Conservation (phyloP, 2,329 filamentous ascomycete species). For the Alternaria brassicae region DNA sequence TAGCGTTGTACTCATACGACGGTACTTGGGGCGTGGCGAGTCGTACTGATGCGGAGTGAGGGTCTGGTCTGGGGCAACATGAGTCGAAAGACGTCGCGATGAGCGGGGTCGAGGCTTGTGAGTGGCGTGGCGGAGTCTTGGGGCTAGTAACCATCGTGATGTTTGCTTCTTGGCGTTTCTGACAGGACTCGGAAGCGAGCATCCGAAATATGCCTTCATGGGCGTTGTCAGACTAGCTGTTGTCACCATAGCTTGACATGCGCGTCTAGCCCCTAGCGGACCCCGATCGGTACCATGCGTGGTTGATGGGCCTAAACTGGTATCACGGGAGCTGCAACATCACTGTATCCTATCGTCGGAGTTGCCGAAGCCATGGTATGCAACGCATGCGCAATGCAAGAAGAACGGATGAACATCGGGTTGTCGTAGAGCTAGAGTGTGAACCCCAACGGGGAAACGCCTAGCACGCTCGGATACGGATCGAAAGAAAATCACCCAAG, state of each 20-base stretch:
- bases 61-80: conserved; percentile 1
- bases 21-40: conserved; percentile 1
- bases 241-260: neutral
- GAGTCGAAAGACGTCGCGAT: conserved; percentile 2
- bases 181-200: conserved; percentile 8
- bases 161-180: neutral
- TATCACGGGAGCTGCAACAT: neutral
- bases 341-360: neutral
- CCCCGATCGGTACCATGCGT: neutral
- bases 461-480: neutral
- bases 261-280: neutral
- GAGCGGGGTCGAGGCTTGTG: neutral
- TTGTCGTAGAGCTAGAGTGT: neutral
- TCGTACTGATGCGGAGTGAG: conserved; percentile 12
- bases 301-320: neutral
- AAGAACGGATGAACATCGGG: neutral
- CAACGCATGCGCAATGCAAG: neutral
- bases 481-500: neutral
- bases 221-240: neutral
- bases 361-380: too few relatives aligned
- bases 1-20: conserved; percentile 6
- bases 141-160: conserved; percentile 3
- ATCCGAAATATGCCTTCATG: conserved; percentile 4
- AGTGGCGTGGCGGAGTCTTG: conserved; percentile 15
- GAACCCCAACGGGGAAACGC: neutral